Base-by-base conservation (phyloP, 192 early-diverging fungal species). In the Backusella sp. region DNA sequence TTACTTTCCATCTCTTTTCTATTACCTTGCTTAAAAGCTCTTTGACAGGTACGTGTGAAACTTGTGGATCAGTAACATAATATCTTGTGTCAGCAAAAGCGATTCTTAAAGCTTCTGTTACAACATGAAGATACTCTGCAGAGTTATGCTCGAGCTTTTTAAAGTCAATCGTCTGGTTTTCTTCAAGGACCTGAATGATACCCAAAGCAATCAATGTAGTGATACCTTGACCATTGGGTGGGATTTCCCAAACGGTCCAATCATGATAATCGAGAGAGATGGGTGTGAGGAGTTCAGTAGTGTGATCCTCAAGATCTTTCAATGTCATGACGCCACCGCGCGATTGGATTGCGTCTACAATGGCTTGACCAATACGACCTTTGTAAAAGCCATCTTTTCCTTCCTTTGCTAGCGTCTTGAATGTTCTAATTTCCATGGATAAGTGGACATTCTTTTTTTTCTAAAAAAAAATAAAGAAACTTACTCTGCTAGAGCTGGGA, bases 211-310 rank as follows among this genome's bases (percentile, higher is more conserved):
- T 83, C 30, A 94, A 81, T 7, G 93, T 91, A 6, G 87, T 87
- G 36, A 95, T 84, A 8, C 92, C 93, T 73, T 91, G 89, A 28
- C 91, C 91, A 70, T 95, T 95, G 4, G 94, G 94, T 39, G 92
- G 88, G 68, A 90, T 90, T 80, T 95, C 93, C 77, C 89, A 83
- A 6, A 95, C 81, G 1, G 79, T 85, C 46, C 86, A 56, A 14
- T 83, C 87, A 30, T 86, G 81, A 76, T 92, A 95, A 32, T 86
- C 86, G 36, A 89, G 84, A 6, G 86, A 90, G 59, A 92, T 88
- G 0, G 94, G 92, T 59, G 82, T 82, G 7, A 86, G 84, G 7
- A 78, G 73, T 30, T 88, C 80, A 17, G 85, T 84, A 5, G 65
- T 68, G 70, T 95, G 94, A 4, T 56, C 32, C 14, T 66, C 74